Percentiles rank a stretch among this genome's conserved stretches.
Conservation (phyloP, 2,329 filamentous ascomycete species). For the Colletotrichum falcatum region DNA sequence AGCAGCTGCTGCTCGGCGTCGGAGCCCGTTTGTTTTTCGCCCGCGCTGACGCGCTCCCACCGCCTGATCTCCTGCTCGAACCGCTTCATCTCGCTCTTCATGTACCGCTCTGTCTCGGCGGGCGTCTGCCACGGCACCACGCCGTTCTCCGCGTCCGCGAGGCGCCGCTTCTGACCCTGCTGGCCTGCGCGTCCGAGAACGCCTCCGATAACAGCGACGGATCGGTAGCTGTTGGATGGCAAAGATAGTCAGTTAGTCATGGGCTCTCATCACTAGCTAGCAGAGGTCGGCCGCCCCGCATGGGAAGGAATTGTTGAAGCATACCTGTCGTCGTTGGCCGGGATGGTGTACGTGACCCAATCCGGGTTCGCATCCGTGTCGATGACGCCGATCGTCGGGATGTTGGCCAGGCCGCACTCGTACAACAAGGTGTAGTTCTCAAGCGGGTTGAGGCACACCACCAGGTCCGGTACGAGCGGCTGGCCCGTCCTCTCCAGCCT, state of each 20-base stretch:
- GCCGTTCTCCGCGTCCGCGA: conserved; percentile 71
- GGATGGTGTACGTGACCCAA: conserved; percentile 96
- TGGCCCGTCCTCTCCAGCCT: conserved; percentile 71
- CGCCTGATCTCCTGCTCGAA: conserved; percentile 51
- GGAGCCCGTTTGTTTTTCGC: conserved; percentile 46
- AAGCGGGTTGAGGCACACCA: conserved; percentile 90
- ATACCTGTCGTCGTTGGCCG: conserved; percentile 94
- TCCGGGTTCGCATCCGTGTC: conserved; percentile 94
- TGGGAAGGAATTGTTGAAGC: conserved; percentile 44
- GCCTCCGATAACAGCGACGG: conserved; percentile 83
- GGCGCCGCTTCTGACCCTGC: conserved; percentile 76
- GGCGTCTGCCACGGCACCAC: conserved; percentile 71
- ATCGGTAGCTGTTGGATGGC: conserved; percentile 73
- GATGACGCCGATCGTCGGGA: conserved; percentile 94
- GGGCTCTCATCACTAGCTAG: not conserved
- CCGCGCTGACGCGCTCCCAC: conserved; percentile 50
- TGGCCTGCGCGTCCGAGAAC: conserved; percentile 88
- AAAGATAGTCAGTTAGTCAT: not conserved
- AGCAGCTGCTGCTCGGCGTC: conserved; percentile 53
- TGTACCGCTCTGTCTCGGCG: conserved; percentile 55
- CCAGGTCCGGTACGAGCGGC: conserved; percentile 86
- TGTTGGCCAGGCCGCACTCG: conserved; percentile 88
- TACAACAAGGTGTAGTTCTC: conserved; percentile 93
- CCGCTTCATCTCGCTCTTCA: conserved; percentile 48
- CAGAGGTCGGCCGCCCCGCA: too few species aligned